These are phyloP conservation scores for Quercus suber DNA, from an alignment of 306 rosid genomes.

Conservation along the genomic window DNA sequence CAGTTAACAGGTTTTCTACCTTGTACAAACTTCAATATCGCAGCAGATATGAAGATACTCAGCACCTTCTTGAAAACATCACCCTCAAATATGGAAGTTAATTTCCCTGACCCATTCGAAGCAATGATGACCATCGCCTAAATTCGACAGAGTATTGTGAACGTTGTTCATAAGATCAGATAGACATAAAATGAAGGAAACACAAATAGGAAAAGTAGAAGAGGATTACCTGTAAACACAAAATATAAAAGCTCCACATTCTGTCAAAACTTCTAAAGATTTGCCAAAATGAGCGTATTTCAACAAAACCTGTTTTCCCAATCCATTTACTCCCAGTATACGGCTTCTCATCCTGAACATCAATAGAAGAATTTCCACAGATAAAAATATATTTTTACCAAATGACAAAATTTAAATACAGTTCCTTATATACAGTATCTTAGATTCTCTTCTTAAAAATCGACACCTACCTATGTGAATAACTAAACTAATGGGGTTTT, in stretches of 20 bases:
- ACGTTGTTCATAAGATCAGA: constrained; percentile 23
- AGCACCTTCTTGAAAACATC: constrained; percentile 84
- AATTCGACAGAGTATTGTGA: constrained; percentile 28
- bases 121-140: constrained; percentile 93
- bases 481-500: too few relatives aligned
- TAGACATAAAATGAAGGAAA: constrained; percentile 10
- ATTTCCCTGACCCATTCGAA: constrained; percentile 70
- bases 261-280: constrained; percentile 91
- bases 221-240: constrained; percentile 73
- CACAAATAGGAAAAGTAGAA: constrained; percentile 16
- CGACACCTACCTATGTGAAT: too few relatives aligned
- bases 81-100: constrained; percentile 59
- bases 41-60: constrained; percentile 93
- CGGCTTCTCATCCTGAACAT: constrained; percentile 46
- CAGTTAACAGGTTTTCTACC: constrained; percentile 46
- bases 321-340: constrained; percentile 44
- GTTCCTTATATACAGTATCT: too few relatives aligned
- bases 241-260: constrained; percentile 92
- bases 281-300: constrained; percentile 91
- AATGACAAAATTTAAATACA: background rate
- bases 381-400: constrained; percentile 15
- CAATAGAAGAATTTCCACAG: constrained; percentile 4
- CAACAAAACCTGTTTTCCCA: constrained; percentile 85
- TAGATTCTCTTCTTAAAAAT: too few relatives aligned
- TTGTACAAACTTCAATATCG: constrained; percentile 87